Base-by-base conservation (phyloP, 2,329 filamentous ascomycete species). In the Diaporthe ilicicola region DNA sequence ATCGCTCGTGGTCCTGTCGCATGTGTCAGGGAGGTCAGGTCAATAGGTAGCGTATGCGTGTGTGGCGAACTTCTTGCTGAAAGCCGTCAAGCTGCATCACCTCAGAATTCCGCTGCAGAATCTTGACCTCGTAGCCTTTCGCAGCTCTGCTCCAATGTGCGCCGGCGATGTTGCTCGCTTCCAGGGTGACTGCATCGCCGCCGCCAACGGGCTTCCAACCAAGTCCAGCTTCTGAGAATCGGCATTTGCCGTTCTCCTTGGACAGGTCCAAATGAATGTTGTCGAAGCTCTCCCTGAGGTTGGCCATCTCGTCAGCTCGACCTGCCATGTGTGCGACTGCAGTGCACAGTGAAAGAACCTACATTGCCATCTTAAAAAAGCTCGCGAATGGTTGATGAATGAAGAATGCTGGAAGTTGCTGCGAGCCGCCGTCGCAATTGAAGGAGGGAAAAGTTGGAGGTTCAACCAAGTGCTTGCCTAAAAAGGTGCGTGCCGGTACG, bases 181-280 rank as follows among this genome's bases (percentile, higher is more conserved):
- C 94, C 76, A 98, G 90, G 24, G 95, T 98, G 83, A 97, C 98
- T 72, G 95, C 95, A 75, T 98, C 94, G 81, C 94, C 93, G 79
- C 93, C 94, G 67, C 90, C 90, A 5, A 90, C 89, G 34, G 95
- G 94, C 83, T 97, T 97, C 97, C 97, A 99, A 69, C 95, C 96
- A 77, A 98, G 89, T 72, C 96, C 96, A 67, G 91, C 95, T 81
- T 98, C 95, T 74, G 95, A 95, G 78, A 99, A 95, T 79, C 96
- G 91, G 85, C 95, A 98, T 84, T 95, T 96, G 76, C 96, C 96
- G 71, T 91, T 89, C 82, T 96, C 92, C 82, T 94, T 96, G 77
- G 95, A 98, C 72, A 99, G 89, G 81, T 99, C 95, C 77, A 99
- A 90, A 83, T 96, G 95, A 84, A 98, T 97, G 83, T 94, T 94